Evolutionary conservation across 805 yeast genomes (phyloP).

Genomic region (Yarrowia osloensis): DNA sequence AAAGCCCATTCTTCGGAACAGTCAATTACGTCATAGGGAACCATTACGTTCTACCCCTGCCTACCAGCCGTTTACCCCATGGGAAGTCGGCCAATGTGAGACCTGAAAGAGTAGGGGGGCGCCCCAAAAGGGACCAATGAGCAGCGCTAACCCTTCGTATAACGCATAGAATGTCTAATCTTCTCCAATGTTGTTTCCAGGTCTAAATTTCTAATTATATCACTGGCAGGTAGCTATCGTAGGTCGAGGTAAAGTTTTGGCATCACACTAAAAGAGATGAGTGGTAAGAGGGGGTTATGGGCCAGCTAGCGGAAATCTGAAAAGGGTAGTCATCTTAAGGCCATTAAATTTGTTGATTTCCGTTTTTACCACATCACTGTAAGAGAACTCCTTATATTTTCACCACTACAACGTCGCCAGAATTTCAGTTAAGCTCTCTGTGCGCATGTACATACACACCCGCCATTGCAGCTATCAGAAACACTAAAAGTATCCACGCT

Average conservation of each 20-base stretch:
- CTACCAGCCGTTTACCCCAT: neutral
- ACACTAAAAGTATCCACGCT: neutral
- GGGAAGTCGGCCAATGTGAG: neutral
- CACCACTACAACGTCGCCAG: neutral
- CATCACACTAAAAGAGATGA: neutral
- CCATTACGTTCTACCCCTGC: neutral
- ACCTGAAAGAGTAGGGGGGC: neutral
- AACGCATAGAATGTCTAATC: slow-evolving; percentile 10
- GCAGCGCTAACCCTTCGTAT: slow-evolving; percentile 7
- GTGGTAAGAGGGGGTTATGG: neutral
- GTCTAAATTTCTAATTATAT: slow-evolving; percentile 11
- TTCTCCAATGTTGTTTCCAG: neutral
- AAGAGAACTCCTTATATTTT: neutral
- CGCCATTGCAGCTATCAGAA: neutral
- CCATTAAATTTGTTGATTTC: neutral
- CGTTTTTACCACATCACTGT: neutral
- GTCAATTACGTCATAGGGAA: neutral
- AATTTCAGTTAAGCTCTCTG: neutral
- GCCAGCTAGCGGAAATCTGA: neutral
- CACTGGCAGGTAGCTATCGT: neutral
- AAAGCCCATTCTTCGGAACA: no score
- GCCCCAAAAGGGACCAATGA: neutral
- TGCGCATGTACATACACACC: neutral
- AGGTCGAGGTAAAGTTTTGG: neutral
- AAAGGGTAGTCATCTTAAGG: neutral